Conservation (phyloP, 2,329 filamentous ascomycete species). For the Xylaria sp. region DNA sequence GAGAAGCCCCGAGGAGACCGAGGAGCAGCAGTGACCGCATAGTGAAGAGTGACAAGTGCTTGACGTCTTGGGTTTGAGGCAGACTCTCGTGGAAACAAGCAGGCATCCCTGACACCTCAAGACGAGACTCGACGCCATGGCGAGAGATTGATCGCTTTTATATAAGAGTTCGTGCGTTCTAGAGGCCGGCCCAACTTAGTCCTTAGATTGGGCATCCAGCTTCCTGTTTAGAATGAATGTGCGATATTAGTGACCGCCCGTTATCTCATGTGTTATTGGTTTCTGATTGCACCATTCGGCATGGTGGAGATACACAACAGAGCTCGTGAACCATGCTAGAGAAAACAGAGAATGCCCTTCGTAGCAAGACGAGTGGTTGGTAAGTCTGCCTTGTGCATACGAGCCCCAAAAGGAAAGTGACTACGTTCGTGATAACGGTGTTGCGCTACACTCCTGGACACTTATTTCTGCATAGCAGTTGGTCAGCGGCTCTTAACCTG, state of each 20-base stretch:
- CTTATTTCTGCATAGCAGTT: constrained; percentile 24
- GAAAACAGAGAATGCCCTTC: constrained; percentile 17
- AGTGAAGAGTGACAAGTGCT: constrained; percentile 39
- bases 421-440: constrained; percentile 39
- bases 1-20: constrained; percentile 49
- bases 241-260: constrained; percentile 39
- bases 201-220: constrained; percentile 35
- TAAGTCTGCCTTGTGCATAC: constrained; percentile 35
- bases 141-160: constrained; percentile 35
- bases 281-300: constrained; percentile 4
- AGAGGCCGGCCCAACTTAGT: not conserved
- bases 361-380: constrained; percentile 28
- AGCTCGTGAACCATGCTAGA: constrained; percentile 30
- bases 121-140: constrained; percentile 35
- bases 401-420: constrained; percentile 46
- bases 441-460: constrained; percentile 32
- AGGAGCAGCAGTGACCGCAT: constrained; percentile 50
- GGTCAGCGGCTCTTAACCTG: constrained; percentile 32
- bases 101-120: constrained; percentile 38
- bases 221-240: constrained; percentile 48
- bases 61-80: constrained; percentile 19
- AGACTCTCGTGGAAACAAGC: constrained; percentile 27
- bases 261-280: constrained; percentile 36
- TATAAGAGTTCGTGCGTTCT: constrained; percentile 38
- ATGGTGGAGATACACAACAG: constrained; percentile 30